Evolutionary conservation across 495 filamentous ascomycete genomes (phyloP).

Genomic region (Lasiosphaeriaceae sp.): DNA sequence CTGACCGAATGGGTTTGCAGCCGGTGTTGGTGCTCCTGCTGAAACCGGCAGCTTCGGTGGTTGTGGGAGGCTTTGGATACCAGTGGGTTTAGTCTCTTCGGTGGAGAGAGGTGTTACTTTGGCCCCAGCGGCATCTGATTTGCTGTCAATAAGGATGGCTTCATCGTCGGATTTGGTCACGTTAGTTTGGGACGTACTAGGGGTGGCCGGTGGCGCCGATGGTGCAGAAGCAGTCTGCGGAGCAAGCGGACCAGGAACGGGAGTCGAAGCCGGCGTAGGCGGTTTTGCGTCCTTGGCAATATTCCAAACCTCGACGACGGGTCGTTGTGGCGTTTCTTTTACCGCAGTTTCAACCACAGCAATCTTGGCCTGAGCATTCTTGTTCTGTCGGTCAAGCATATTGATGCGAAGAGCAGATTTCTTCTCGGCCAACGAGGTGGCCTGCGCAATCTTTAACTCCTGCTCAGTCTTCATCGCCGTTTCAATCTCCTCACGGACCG

Average conservation of each 20-base stretch:
- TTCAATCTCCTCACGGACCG: conserved; percentile 50
- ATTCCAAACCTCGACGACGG: conserved; percentile 82
- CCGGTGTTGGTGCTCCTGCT: too few relatives aligned
- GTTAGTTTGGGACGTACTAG: not conserved
- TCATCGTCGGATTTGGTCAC: not conserved
- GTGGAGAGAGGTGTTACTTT: not conserved
- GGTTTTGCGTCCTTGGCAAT: conserved; percentile 68
- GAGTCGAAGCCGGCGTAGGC: conserved; percentile 38
- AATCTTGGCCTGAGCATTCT: conserved; percentile 63
- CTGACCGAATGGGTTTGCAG: conserved; percentile 14
- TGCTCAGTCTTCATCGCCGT: conserved; percentile 37
- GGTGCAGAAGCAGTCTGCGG: conserved; percentile 20
- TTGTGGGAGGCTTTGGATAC: not conserved
- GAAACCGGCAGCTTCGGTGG: conserved; percentile 10
- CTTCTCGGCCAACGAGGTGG: conserved; percentile 55
- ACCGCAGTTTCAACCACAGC: conserved; percentile 75
- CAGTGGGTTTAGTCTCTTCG: too few relatives aligned
- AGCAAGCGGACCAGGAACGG: conserved; percentile 20
- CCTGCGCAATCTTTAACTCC: conserved; percentile 52
- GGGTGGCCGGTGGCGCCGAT: not conserved
- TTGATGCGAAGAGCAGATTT: conserved; percentile 68
- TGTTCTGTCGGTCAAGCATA: conserved; percentile 70
- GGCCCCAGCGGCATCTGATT: conserved; percentile 9
- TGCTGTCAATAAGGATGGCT: conserved; percentile 14
- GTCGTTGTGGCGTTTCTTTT: conserved; percentile 73